These are phyloP conservation scores for Psophocarpus tetragonolobus DNA, from an alignment of 306 rosid genomes.

Conservation along the genomic window DNA sequence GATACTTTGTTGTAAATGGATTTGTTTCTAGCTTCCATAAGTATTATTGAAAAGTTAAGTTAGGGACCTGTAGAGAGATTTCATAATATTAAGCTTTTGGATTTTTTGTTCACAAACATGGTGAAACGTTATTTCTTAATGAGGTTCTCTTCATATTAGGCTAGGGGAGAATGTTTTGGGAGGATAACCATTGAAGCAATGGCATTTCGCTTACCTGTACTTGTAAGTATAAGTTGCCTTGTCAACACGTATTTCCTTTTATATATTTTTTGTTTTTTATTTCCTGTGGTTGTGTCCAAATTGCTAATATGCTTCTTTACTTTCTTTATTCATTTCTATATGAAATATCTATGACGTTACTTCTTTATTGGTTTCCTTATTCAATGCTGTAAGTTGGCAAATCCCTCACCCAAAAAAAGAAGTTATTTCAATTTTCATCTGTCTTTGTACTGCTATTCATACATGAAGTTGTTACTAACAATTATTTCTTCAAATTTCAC, in stretches of 20 bases:
- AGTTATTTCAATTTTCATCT: neutral
- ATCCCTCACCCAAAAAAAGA: neutral
- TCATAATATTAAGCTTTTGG: neutral
- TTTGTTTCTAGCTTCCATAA: neutral
- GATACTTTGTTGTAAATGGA: neutral
- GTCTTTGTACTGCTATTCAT: neutral
- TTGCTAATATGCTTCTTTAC: neutral
- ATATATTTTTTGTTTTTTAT: neutral
- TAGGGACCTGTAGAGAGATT: neutral
- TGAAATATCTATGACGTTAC: neutral
- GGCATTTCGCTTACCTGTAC: conserved; percentile 84
- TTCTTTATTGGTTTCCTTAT: neutral
- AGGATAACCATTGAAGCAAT: conserved; percentile 92
- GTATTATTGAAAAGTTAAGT: neutral
- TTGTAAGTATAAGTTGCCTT: conserved; percentile 47
- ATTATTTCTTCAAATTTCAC: neutral
- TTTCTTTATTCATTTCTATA: neutral
- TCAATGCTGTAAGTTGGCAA: neutral
- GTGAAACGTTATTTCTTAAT: neutral
- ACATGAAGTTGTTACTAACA: neutral
- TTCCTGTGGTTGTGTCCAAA: neutral
- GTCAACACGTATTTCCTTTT: neutral
- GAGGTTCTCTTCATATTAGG: conserved; percentile 48
- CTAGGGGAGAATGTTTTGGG: conserved; percentile 88
- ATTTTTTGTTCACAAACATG: neutral